Evolutionary conservation across 768 basidiomycete species (phyloP), one percentile per base, ranked within the genome.

Genomic region (Tricholoma flavovirens): DNA sequence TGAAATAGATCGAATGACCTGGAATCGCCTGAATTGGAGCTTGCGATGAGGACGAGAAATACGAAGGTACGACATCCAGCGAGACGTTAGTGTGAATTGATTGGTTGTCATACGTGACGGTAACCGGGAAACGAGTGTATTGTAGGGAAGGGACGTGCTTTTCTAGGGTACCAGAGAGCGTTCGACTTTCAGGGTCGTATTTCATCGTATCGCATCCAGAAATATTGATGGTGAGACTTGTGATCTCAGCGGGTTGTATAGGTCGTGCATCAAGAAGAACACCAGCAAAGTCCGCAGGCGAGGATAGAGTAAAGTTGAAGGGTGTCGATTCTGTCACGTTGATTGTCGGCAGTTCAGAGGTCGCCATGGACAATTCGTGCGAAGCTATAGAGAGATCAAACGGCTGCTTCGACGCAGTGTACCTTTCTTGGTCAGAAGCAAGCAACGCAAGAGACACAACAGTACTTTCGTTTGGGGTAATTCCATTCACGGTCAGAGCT

Each of bases 401-500:
- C 9, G 77, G 73, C 21, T 86, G 68, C 15, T 69, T 70, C 8
- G 72, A 71, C 36, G 87, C 85, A 10, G 81, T 81, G 63, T 86
- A 92, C 5, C 90, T 91, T 62, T 80, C 75, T 59, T 82, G 76
- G 61, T 93, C 90, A 45, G 89, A 86, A 4, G 80, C 90, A 62
- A 82, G 77, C 21, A 97, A 70, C 29, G 74, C 69, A 24, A 95
- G 72, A 8, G 79, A 65, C 56, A 87, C 67, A 6, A 71, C 66
- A 26, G 69, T 67, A 2, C 80, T 80, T 5, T 73, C 72, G 24
- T 68, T 51, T 1, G 94, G 95, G 3, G 86, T 80, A 19, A 88
- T 78, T 9, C 95, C 95, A 59, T 88, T 79, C 51, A 97, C 81
- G 2, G 93, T 93, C 55, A 89, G 71, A 14, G 80, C 80, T 17